These are phyloP conservation scores for Primulina tabacum DNA, from an alignment of 257 asterid genomes.

Conservation along the genomic window DNA sequence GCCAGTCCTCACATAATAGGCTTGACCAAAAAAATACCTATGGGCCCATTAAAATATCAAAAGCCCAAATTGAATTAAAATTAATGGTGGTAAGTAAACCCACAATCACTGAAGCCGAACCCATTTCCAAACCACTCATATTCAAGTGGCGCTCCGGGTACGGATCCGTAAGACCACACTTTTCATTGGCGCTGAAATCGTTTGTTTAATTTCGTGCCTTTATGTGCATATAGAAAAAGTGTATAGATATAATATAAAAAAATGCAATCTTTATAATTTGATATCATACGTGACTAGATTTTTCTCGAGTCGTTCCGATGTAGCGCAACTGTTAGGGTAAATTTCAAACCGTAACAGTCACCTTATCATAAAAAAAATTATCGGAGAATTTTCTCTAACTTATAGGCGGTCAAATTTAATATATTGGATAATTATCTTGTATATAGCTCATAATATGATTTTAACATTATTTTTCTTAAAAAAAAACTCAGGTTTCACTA, in stretches of 20 bases:
- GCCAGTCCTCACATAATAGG: not conserved
- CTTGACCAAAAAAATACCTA: not conserved
- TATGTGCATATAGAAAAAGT: too few species aligned
- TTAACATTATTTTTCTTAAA: too few species aligned
- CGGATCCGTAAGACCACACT: conserved; percentile 49
- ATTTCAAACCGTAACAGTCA: too few species aligned
- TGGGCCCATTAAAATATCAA: not conserved
- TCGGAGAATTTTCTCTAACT: too few species aligned
- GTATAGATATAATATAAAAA: too few species aligned
- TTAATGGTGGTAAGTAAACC: not conserved
- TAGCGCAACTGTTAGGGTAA: too few species aligned
- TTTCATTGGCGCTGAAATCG: not conserved
- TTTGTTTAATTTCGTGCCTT: not conserved
- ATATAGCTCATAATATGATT: not conserved
- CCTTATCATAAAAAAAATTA: too few species aligned
- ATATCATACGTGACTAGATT: too few species aligned
- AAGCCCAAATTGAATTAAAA: not conserved
- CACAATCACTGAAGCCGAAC: conserved; percentile 10
- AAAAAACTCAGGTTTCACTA: not conserved
- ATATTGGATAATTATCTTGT: too few species aligned
- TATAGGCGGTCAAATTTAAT: too few species aligned
- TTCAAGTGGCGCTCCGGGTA: conserved; percentile 38
- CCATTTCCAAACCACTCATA: conserved; percentile 31
- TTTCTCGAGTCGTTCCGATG: too few species aligned
- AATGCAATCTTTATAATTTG: too few species aligned